Base-by-base conservation (phyloP, 768 basidiomycete genomes). In the Kwoniella sp. region DNA sequence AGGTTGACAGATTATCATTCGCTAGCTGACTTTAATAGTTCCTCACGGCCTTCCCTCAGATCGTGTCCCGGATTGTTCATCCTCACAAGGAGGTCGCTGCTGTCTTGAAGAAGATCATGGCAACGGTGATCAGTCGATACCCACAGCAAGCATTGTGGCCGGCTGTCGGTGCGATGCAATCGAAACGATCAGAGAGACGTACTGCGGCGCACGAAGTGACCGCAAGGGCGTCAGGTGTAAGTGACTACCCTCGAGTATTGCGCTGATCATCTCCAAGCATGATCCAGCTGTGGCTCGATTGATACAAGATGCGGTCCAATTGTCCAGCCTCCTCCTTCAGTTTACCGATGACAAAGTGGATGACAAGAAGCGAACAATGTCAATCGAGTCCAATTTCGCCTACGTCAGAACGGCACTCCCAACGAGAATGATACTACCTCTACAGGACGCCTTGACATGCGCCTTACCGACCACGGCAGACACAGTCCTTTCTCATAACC, bases 11-110 rank as follows among this genome's bases (percentile, higher is more conserved):
- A 20, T 34, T 5, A 23, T 23, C 11, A n/a, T 23, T 17, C n/a
- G n/a, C 11, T 26, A 23, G 47, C 55, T 66, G 55, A 70, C 29
- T 15, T 4, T 22, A 37, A 22, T 62, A 98, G 93, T 98, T 95
- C 93, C 90, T 88, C 71, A 93, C 90, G 0, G 94, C 93, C 0
- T 94, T 97, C 68, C 93, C 94, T 2, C 96, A 98, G 83, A 91
- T 98, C 58, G 92, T 94, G 15, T 98, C 95, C 15, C 87, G 96
- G 8, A 89, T 99, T 31, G 90, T 89, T 13, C 91, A 96, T 69
- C 81, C 79, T 3, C 89, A 90, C 72, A 68, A 80, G 12, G 83
- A 83, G 0, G 88, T 92, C 2, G 88, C 86, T 74, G 79, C 76
- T 0, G 79, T 87, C 2, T 82, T 99, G 23, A 83, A 85, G 1